phyloP scores from a whole-genome alignment of 148 eudicot species.

The Cornus kousa region DNA sequence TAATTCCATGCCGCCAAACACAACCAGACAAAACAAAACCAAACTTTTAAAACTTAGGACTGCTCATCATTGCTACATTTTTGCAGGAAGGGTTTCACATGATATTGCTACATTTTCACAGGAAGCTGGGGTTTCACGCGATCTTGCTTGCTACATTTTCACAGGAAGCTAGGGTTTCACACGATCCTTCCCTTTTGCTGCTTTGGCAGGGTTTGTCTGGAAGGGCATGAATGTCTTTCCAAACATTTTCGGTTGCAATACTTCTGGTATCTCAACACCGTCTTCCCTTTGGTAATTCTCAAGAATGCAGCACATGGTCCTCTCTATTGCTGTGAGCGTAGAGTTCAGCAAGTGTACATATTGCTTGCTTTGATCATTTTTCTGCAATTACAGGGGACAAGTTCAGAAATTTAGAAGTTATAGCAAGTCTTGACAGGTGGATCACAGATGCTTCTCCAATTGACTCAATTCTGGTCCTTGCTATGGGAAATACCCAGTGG shows the following conservation, averaged over 20 bases:
- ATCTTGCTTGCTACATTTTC: too few relatives aligned
- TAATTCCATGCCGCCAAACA: too few relatives aligned
- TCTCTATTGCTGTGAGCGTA: slow-evolving; percentile 86
- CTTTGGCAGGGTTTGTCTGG: slow-evolving; percentile 45
- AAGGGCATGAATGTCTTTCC: slow-evolving; percentile 82
- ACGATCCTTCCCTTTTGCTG: slow-evolving; percentile 48
- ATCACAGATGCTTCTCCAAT: background rate
- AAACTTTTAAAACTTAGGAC: too few relatives aligned
- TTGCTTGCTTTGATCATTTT: slow-evolving; percentile 67
- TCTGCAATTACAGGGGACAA: slow-evolving; percentile 31
- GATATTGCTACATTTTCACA: too few relatives aligned
- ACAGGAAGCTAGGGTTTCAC: too few relatives aligned
- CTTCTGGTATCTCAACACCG: slow-evolving; percentile 82
- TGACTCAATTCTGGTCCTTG: background rate
- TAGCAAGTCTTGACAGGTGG: background rate
- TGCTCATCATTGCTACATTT: too few relatives aligned
- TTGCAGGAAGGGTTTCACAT: too few relatives aligned
- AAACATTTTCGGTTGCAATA: slow-evolving; percentile 52
- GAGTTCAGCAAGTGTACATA: slow-evolving; percentile 82
- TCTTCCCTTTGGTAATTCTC: slow-evolving; percentile 85
- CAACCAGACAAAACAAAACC: too few relatives aligned
- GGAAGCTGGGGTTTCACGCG: too few relatives aligned
- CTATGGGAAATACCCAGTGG: background rate
- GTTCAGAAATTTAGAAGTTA: background rate
- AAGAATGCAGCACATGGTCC: slow-evolving; percentile 86